These are phyloP conservation scores for Gentiana dahurica DNA, from an alignment of 257 asterid species.

Conservation along the genomic window DNA sequence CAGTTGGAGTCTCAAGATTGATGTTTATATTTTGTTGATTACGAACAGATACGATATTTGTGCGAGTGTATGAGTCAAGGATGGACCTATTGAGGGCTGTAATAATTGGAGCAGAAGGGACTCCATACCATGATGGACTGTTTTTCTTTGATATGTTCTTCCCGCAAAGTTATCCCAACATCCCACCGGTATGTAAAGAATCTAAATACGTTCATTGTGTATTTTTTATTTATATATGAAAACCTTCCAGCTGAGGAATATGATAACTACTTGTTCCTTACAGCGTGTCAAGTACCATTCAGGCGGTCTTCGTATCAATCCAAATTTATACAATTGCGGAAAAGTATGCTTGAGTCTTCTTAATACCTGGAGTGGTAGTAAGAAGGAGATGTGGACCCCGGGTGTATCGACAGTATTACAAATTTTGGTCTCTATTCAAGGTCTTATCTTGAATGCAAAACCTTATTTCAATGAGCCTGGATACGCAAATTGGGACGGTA, in stretches of 20 bases:
- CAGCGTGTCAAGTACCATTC: slow-evolving; percentile 81
- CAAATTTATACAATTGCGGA: slow-evolving; percentile 70
- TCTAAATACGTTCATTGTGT: background rate
- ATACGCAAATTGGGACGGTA: slow-evolving; percentile 31
- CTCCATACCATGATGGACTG: no score
- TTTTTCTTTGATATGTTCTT: slow-evolving; percentile 10
- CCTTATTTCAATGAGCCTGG: slow-evolving; percentile 85
- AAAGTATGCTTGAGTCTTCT: slow-evolving; percentile 96
- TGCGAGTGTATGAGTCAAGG: slow-evolving; percentile 4
- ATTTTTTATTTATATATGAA: background rate
- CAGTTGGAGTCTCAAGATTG: no score
- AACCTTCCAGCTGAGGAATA: background rate
- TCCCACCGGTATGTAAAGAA: slow-evolving; percentile 67
- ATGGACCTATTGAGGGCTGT: no score
- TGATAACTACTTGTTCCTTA: slow-evolving; percentile 13
- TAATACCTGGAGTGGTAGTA: slow-evolving; percentile 74
- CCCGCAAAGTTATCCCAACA: slow-evolving; percentile 65
- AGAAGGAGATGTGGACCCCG: slow-evolving; percentile 79
- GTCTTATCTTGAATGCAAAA: slow-evolving; percentile 24
- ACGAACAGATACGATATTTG: slow-evolving; percentile 63
- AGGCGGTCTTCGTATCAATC: slow-evolving; percentile 21
- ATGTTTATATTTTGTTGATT: no score
- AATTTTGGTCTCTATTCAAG: slow-evolving; percentile 94
- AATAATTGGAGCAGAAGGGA: no score
- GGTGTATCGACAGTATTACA: slow-evolving; percentile 68